Conservation (phyloP, 2,329 filamentous ascomycete species). For the Hypoxylon sp. region DNA sequence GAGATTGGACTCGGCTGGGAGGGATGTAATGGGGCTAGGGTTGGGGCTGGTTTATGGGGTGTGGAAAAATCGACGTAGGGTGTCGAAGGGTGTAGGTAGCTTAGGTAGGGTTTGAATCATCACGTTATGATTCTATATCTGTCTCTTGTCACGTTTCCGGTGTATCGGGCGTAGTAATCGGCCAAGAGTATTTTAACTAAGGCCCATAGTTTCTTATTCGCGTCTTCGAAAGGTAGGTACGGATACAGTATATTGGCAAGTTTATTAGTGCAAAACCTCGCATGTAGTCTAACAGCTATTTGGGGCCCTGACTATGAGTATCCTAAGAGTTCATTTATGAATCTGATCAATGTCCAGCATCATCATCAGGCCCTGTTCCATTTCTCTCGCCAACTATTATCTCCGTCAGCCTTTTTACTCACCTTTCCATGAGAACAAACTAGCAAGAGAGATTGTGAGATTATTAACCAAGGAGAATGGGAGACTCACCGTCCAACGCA, state of each 20-base stretch:
- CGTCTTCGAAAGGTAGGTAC: no score
- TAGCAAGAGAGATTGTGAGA: background rate
- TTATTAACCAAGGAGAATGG: background rate
- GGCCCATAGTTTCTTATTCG: no score
- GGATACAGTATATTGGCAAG: background rate
- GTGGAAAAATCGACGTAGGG: conserved; percentile 21
- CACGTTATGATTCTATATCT: conserved; percentile 10
- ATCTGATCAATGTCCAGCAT: conserved; percentile 53
- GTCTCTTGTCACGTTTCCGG: background rate
- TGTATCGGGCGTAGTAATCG: background rate
- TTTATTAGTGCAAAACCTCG: background rate
- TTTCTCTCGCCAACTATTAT: conserved; percentile 70
- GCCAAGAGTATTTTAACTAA: background rate
- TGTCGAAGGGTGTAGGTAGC: conserved; percentile 35
- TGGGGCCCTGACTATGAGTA: background rate
- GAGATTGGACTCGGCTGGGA: conserved; percentile 27
- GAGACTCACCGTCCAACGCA: conserved; percentile 77
- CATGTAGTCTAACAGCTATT: background rate
- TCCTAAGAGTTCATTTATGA: background rate
- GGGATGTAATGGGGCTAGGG: conserved; percentile 9
- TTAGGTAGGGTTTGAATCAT: conserved; percentile 33
- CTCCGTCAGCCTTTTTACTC: conserved; percentile 48
- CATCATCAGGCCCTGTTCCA: conserved; percentile 63
- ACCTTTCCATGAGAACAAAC: background rate
- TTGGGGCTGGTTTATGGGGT: conserved; percentile 11